Evolutionary conservation across 2,329 filamentous ascomycete genomes (phyloP), one percentile per base, ranked within the genome.

Genomic region (Fusarium liriodendri): DNA sequence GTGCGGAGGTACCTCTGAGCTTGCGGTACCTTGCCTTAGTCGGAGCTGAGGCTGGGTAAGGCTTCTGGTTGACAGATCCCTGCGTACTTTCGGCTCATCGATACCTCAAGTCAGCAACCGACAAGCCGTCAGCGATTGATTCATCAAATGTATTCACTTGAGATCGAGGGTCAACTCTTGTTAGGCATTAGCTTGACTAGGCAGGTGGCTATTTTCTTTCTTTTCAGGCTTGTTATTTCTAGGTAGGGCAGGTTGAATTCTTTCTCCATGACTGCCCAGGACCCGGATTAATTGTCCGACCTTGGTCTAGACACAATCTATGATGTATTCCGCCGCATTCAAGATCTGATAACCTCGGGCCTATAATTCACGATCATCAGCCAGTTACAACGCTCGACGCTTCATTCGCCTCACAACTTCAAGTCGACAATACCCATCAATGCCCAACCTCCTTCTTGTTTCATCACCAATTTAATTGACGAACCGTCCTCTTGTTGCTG

Each of bases 1-100:
- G 45, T 65, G 62, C 54, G 52, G 62, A 74, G 64, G 71, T 74
- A 75, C 27, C 72, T 75, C 38, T 62, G 57, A 50, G 72, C 72
- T 62, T 57, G 60, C 27, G 62, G 72, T 74, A 74, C 72, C 72
- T 74, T 74, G 62, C 72, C 71, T 75, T 72, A 74, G 65, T 70
- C 18, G 45, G 47, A 75, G 47, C 59, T 72, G 62, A 62, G 42
- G 61, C 35, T 40, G 59, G 33, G 10, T 13, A 47, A 45, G 29
- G 59, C 42, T 63, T 55, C 35, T 18, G 7, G 16, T 55, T 37
- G 18, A 29, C 6, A 37, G n/a, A 63, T 55, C 61, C 61, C 33
- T 54, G 52, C 62, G 72, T 74, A 74, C 47, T 55, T 33, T 40
- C 52, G 38, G 69, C 72, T 37, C 47, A 35, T 42, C 6, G 55